Evolutionary conservation across 139 green algal genomes (phyloP).

Genomic region (Tetradesmus lagerheimii): DNA sequence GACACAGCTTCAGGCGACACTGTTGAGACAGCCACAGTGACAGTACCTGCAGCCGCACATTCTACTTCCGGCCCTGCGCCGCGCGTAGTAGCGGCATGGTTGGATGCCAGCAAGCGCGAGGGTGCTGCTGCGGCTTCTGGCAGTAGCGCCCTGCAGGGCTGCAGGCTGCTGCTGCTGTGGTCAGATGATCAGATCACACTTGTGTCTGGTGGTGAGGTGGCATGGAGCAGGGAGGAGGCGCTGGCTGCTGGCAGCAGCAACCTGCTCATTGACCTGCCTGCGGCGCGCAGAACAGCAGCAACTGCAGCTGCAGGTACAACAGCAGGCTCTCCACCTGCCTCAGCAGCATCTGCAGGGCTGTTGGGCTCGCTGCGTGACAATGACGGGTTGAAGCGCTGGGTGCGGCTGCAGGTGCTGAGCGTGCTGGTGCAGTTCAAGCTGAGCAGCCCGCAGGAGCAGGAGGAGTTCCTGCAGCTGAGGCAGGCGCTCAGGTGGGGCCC

Average conservation of each 20-base stretch:
- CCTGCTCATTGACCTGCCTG: constrained; percentile 83
- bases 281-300: constrained; percentile 41
- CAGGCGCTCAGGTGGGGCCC: constrained; percentile 44
- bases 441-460: constrained; percentile 40
- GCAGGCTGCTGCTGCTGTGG: constrained; percentile 55
- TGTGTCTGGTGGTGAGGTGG: constrained; percentile 56
- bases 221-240: constrained; percentile 83
- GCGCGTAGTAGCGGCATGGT: background rate
- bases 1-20: background rate
- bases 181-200: constrained; percentile 63
- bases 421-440: constrained; percentile 59
- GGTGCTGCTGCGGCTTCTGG: background rate
- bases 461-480: constrained; percentile 45
- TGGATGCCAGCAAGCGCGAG: background rate
- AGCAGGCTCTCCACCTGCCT: constrained; percentile 22
- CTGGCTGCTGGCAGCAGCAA: constrained; percentile 59
- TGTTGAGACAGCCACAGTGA: background rate
- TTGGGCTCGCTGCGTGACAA: background rate
- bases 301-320: background rate
- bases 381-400: constrained; percentile 18
- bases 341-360: constrained; percentile 57
- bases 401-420: constrained; percentile 48
- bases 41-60: background rate
- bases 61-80: background rate
- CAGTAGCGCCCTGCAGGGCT: background rate